Percentiles rank a stretch among this genome's conserved stretches.
Evolutionary conservation across 1,139 yeast genomes (phyloP).

Genomic region (Magnusiomyces paraingens): DNA sequence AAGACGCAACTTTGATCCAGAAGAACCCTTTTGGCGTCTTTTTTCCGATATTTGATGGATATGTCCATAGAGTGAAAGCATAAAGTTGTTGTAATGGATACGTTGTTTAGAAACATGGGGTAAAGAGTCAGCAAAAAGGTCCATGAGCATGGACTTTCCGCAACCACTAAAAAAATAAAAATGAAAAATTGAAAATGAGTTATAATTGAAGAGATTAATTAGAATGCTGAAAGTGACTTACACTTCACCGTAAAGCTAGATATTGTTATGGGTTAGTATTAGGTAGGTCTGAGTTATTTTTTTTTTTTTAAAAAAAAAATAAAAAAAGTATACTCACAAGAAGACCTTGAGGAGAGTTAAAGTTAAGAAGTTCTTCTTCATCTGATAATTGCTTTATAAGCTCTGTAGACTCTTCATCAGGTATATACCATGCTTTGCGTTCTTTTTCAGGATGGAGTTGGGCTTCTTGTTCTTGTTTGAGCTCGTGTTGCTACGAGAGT

Average conservation of each 20-base stretch:
- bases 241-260: slow-evolving; percentile 60
- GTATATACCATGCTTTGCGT: slow-evolving; percentile 23
- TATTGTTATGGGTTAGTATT: neutral
- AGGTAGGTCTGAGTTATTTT: neutral
- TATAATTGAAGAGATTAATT: neutral
- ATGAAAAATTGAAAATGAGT: neutral
- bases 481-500: slow-evolving; percentile 10
- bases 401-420: slow-evolving; percentile 27
- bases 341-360: slow-evolving; percentile 58
- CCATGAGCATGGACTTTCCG: slow-evolving; percentile 71
- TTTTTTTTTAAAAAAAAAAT: no score
- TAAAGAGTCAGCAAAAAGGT: slow-evolving; percentile 57
- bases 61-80: slow-evolving; percentile 59
- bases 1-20: slow-evolving; percentile 36
- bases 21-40: slow-evolving; percentile 31
- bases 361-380: slow-evolving; percentile 54
- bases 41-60: slow-evolving; percentile 51
- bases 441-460: slow-evolving; percentile 13
- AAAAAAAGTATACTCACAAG: slow-evolving; percentile 23
- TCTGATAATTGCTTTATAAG: slow-evolving; percentile 49
- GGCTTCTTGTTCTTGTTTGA: slow-evolving; percentile 13
- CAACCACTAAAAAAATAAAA: slow-evolving; percentile 39
- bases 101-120: slow-evolving; percentile 61
- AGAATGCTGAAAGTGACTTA: slow-evolving; percentile 12
- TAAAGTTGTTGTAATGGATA: slow-evolving; percentile 67